A percentile compares a stretch with the other conserved stretches of the same genome.
Conservation (phyloP, 352 stramenopile genomes). For the Phytophthora colocasiae region DNA sequence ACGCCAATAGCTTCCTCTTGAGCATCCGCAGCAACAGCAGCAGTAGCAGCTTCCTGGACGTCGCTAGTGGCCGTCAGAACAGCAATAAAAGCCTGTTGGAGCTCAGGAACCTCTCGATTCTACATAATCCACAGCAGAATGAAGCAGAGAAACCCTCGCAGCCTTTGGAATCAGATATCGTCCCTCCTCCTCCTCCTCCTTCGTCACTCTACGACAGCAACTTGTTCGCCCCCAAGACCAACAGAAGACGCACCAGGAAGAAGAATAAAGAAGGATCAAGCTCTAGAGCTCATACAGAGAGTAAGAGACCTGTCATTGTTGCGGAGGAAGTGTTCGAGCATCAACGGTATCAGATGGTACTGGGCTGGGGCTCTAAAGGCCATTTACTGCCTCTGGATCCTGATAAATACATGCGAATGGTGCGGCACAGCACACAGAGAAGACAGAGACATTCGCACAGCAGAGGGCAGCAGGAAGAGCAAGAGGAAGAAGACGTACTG, state of each 20-base stretch:
- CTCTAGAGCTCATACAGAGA: neutral
- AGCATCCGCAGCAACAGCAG: constrained; percentile 25
- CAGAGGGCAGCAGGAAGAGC: neutral
- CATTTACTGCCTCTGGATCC: constrained; percentile 78
- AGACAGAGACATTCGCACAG: constrained; percentile 10
- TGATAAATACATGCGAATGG: constrained; percentile 65
- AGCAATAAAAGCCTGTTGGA: constrained; percentile 19
- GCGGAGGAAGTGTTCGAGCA: constrained; percentile 74
- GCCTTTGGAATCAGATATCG: neutral
- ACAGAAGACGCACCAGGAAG: constrained; percentile 3
- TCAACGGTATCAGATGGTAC: constrained; percentile 72
- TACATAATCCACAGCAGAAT: neutral
- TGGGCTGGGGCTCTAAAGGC: constrained; percentile 80
- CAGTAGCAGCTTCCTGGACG: constrained; percentile 24
- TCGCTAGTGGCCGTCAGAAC: neutral
- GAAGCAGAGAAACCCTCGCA: neutral
- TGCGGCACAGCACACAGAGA: constrained; percentile 26
- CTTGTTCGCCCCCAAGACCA: constrained; percentile 25
- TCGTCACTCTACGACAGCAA: constrained; percentile 38
- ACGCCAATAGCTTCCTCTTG: constrained; percentile 38
- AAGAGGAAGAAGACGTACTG: constrained; percentile 24
- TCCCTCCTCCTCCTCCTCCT: neutral
- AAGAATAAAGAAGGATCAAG: neutral
- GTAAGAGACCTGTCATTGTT: constrained; percentile 29
- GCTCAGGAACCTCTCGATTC: constrained; percentile 11